These are phyloP conservation scores for Peronosclerospora sorghi DNA, from an alignment of 352 stramenopile species.

Conservation along the genomic window DNA sequence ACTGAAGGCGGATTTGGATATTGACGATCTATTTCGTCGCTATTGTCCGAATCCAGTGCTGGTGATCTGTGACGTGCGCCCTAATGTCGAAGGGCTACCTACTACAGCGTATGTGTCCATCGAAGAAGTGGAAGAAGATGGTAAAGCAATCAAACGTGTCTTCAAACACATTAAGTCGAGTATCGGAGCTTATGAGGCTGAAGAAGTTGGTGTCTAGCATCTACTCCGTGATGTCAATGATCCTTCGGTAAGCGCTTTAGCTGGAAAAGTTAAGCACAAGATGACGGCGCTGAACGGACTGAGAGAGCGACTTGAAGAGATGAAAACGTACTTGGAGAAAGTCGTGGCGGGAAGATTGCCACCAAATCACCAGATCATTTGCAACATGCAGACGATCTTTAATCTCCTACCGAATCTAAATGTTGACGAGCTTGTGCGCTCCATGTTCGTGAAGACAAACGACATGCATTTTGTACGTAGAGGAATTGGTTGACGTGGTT, in stretches of 20 bases:
- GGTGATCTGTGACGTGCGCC: slow-evolving; percentile 97
- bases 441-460: slow-evolving; percentile 99
- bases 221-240: slow-evolving; percentile 99
- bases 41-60: slow-evolving; percentile 94
- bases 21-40: slow-evolving; percentile 91
- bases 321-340: slow-evolving; percentile 96
- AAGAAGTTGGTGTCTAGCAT: slow-evolving; percentile 97
- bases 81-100: slow-evolving; percentile 91
- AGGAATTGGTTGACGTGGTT: neutral
- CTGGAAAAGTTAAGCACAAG: slow-evolving; percentile 97
- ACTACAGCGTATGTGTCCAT: slow-evolving; percentile 96
- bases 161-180: slow-evolving; percentile 97
- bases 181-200: slow-evolving; percentile 92
- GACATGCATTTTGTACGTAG: slow-evolving; percentile 96
- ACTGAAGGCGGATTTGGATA: slow-evolving; percentile 89
- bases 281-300: slow-evolving; percentile 92
- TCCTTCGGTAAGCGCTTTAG: slow-evolving; percentile 96
- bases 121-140: slow-evolving; percentile 93
- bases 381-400: slow-evolving; percentile 99
- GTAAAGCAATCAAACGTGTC: slow-evolving; percentile 92
- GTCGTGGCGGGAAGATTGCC: slow-evolving; percentile 72
- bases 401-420: slow-evolving; percentile 99
- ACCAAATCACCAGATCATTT: slow-evolving; percentile 91
- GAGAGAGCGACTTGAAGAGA: slow-evolving; percentile 92
- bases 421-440: slow-evolving; percentile 92